Base-by-base conservation (phyloP, 164 flowering plant species). In the Umbilicus rupestris region DNA sequence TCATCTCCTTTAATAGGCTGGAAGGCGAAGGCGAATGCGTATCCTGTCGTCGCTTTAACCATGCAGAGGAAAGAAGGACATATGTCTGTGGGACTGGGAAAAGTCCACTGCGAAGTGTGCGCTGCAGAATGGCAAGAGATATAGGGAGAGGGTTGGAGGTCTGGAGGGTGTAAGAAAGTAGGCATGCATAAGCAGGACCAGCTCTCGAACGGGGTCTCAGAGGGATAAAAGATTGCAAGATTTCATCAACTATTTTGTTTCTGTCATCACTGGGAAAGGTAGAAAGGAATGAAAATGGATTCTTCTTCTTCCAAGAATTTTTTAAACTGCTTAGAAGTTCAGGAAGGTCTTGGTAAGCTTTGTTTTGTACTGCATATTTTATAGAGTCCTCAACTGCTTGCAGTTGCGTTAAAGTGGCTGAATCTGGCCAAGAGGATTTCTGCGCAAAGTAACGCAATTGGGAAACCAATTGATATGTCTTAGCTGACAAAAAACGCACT, bases 51-150 rank as follows among this genome's bases (percentile, higher is more conserved):
- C 70, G 68, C 5, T 70, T 29, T 29, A 86, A 52, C 96, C 94
- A 89, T 10, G 89, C 83, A 14, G 75, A 67, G 24, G 98, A 86
- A 28, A 89, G 86, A 20, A 82, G 74, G 49, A 86, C 78, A 41
- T 72, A 84, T 35, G 84, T 83, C 66, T 92, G 85, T 1, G 84
- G 90, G 31, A 64, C 74, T 4, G 92, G 96, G 10, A 35, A 9
- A 66, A 80, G 78, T 11, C 92, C 94, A 4, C 92, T 85, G n/a
- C 87, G 88, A 62, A 92, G 83, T 8, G 75, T 79, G 0, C 83
- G 80, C 52, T 87, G 94, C 62, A 92, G 74, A 69, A 89, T 65
- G 10, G 88, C 88, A 46, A 89, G 80, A 5, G 89, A 67, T 28
- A 87, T 74, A 19, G 96, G 94, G 55, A 92, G 76, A 46, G 86